A percentile compares a stretch with the other conserved stretches of the same genome.
Evolutionary conservation across 495 filamentous ascomycete species (phyloP).

Genomic region (Ascodesmis nigricans): DNA sequence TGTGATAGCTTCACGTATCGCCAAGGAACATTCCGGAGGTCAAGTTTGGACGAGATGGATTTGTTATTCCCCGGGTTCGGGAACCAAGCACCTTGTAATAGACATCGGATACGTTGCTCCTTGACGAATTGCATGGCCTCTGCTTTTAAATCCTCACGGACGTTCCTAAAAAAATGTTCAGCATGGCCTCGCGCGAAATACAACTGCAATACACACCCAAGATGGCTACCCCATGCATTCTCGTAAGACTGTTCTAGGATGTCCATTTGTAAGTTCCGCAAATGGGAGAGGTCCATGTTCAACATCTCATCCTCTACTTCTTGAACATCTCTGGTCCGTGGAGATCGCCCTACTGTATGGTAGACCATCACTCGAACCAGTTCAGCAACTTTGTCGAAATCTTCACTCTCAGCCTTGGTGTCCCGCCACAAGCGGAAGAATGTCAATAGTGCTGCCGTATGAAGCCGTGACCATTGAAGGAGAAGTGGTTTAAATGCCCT

Average conservation of each 20-base stretch:
- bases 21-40: conserved; percentile 28
- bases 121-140: conserved; percentile 91
- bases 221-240: conserved; percentile 78
- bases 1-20: conserved; percentile 76
- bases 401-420: conserved; percentile 57
- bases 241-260: conserved; percentile 77
- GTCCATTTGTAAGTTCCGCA: conserved; percentile 88
- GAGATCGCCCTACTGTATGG: conserved; percentile 66
- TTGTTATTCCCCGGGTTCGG: conserved; percentile 25
- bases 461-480: conserved; percentile 89
- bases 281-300: conserved; percentile 52
- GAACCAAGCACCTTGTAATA: conserved; percentile 84
- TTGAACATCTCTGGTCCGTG: conserved; percentile 62
- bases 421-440: conserved; percentile 87
- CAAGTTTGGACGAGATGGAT: not conserved
- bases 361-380: conserved; percentile 78
- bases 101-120: conserved; percentile 83
- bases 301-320: conserved; percentile 76
- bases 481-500: conserved; percentile 70
- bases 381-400: conserved; percentile 83
- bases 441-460: conserved; percentile 66
- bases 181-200: no score
- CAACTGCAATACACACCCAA: conserved; percentile 24
- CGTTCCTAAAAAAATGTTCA: conserved; percentile 36
- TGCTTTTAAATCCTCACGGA: conserved; percentile 77